Evolutionary conservation across 2,329 filamentous ascomycete species (phyloP), one percentile per base, ranked within the genome.

Genomic region (Lachnellula arida): DNA sequence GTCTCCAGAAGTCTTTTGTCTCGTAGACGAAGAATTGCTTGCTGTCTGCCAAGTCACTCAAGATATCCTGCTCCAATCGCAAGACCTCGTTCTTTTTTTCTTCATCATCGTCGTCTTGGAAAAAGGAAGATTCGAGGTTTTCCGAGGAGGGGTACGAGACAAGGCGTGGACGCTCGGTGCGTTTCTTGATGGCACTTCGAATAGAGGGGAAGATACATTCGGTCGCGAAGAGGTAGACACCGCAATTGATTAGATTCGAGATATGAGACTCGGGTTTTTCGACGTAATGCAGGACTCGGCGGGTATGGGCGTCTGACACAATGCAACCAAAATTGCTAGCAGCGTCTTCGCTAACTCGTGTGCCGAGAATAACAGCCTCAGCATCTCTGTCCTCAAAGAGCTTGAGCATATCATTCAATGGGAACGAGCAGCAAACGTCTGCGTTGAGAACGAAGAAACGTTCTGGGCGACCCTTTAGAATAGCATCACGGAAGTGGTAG

Each of bases 1-100:
- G 94, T 67, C 94, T 91, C 94, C 94, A 99, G 75, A 99, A 99
- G 73, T 97, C 94, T 78, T 95, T 96, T 63, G 93, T 97, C 78
- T 99, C 94, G 73, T 96, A 89, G 34, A 97, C 94, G 75, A 91
- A 97, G 79, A 99, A 99, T 73, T 94, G 90, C 76, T 96, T 94
- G 82, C 85, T 96, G 75, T 97, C 94, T 59, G 94, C 93, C 68
- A 97, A 85, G 69, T 97, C 93, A 51, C 91, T 88, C 57, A 99
- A 82, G 51, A 97, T 96, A 71, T 99, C 94, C 76, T 97, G 94
- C 77, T 99, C 94, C 55, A 99, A 82, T 52, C 94, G 89, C 65
- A 99, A 88, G 49, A 96, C 90, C 68, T 96, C 87, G 70, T 85
- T 93, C 75, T 88, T 87, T 73, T 83, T 80, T 58, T 82, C 81